Percentiles rank a stretch among this genome's conserved stretches.
Conservation (phyloP, 805 yeast genomes). For the Hanseniaspora guilliermondii region DNA sequence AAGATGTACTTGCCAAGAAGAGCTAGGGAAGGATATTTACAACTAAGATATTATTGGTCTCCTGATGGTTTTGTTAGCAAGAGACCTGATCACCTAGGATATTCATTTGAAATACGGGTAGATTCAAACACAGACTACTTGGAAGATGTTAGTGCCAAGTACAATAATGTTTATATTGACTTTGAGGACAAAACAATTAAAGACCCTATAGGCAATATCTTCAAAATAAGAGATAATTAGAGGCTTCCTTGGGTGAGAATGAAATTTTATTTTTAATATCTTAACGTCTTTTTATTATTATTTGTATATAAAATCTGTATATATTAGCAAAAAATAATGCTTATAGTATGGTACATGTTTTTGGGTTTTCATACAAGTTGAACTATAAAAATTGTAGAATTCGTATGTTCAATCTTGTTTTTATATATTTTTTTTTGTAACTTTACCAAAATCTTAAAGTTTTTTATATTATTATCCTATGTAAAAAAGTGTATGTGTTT, state of each 20-base stretch:
- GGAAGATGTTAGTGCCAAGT: background rate
- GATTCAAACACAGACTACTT: background rate
- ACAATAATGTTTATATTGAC: background rate
- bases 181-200: background rate
- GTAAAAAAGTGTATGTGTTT: background rate
- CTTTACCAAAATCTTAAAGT: background rate
- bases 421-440: background rate
- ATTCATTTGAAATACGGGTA: background rate
- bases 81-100: background rate
- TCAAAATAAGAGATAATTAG: background rate
- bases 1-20: background rate
- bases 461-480: background rate
- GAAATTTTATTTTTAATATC: background rate
- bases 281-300: constrained; percentile 11
- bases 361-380: background rate
- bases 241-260: too few relatives aligned
- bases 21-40: constrained; percentile 1
- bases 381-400: background rate
- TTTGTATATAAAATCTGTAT: background rate
- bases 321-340: background rate
- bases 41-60: background rate
- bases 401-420: too few relatives aligned
- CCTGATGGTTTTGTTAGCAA: background rate
- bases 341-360: background rate
- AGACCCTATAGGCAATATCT: background rate